Evolutionary conservation across 129 eudicot genomes (phyloP), one percentile per base, ranked within the genome.

Genomic region (Flaveria bidentis): DNA sequence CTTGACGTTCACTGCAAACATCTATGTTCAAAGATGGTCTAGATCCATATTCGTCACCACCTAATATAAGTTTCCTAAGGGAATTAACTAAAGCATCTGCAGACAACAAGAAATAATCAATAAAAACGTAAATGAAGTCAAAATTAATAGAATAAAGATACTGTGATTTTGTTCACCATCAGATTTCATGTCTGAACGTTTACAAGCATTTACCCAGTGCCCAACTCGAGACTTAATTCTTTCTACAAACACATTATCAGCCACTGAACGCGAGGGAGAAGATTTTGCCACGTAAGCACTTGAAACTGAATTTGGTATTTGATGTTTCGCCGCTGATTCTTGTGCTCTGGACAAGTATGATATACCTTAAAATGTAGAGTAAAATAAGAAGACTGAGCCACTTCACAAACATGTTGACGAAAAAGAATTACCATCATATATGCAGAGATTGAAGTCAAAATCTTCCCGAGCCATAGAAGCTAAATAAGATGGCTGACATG

Each of bases 1-100:
- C 96, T 89, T 95, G 99, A 55, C 92, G 94, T 82, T 95, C 97
- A 74, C 99, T 95, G 84, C 97, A 91, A 58, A 95, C 94, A 77
- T 91, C 97, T 83, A 95, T 86, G 33, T 67, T 86, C 73, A 95
- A 74, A 82, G 90, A 86, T 39, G 97, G 94, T 76, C 99, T 86
- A 13, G 96, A 91, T 66, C 96, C 96, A 83, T 86, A 84, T 30
- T 77, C 72, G 70, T 87, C 91, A 80, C 82, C 81, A 74, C 92
- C 92, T 67, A 87, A 57, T 51, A 91, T 69, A 78, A 95, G 80
- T 75, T 83, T 91, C 67, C 91, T 89, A 74, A 95, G 87, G 8
- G 94, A 87, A 75, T 74, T 86, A 69, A 91, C 66, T 73, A 95
- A 79, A 49, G 86, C 90, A 84, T 95, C 97, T 91, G 91, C 86